A percentile compares a stretch with the other conserved stretches of the same genome.
Evolutionary conservation across 805 yeast genomes (phyloP).

Genomic region (Kuraishia molischiana): DNA sequence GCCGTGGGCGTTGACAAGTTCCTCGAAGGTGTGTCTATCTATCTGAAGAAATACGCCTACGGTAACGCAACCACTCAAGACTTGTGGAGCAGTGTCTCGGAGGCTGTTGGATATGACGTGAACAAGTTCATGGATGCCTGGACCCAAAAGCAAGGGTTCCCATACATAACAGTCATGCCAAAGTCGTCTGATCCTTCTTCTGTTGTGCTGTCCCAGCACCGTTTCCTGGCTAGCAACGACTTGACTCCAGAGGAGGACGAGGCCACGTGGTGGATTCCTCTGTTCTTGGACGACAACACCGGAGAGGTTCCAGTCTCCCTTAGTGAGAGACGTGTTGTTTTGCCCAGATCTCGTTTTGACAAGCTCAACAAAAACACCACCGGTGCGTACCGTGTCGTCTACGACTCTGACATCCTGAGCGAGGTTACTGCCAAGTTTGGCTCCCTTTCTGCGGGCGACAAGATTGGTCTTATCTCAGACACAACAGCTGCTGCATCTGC

Average conservation of each 20-base stretch:
- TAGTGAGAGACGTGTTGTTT: background rate
- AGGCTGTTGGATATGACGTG: conserved; percentile 54
- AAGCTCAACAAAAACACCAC: conserved; percentile 40
- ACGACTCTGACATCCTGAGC: conserved; percentile 31
- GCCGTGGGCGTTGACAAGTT: conserved; percentile 61
- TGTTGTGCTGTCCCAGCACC: conserved; percentile 40
- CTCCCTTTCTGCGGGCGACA: conserved; percentile 33
- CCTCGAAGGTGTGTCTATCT: conserved; percentile 62
- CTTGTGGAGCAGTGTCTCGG: conserved; percentile 59
- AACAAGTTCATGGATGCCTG: conserved; percentile 53
- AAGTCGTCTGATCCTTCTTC: conserved; percentile 19
- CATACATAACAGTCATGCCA: conserved; percentile 42
- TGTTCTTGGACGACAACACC: conserved; percentile 16
- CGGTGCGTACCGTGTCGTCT: conserved; percentile 47
- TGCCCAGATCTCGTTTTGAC: conserved; percentile 17
- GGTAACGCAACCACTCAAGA: conserved; percentile 69
- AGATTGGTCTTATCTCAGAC: conserved; percentile 47
- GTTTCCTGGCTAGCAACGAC: conserved; percentile 60
- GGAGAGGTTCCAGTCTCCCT: conserved; percentile 7
- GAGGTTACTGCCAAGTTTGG: conserved; percentile 28
- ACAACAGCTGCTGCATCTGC: conserved; percentile 36
- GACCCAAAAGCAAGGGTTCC: conserved; percentile 70
- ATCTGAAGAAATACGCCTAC: conserved; percentile 52
- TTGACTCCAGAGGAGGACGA: conserved; percentile 45
- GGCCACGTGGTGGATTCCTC: conserved; percentile 52